These are phyloP conservation scores for Chloranthus sessilifolius DNA, from an alignment of 164 flowering plant genomes.

Conservation along the genomic window DNA sequence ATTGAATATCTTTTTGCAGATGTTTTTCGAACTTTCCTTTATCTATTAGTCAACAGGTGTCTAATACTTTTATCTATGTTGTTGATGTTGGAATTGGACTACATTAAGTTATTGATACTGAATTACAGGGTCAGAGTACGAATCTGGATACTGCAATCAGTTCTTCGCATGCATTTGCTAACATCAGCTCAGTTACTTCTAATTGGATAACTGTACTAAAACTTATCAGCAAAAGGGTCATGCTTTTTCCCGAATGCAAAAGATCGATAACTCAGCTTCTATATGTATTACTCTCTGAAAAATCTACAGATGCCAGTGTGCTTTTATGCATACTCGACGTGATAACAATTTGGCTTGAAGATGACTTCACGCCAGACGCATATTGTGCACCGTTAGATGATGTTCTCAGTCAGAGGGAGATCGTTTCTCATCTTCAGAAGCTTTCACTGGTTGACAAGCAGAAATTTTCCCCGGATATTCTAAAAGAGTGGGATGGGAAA, in stretches of 20 bases:
- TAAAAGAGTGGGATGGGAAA: constrained; percentile 89
- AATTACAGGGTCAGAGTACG: constrained; percentile 60
- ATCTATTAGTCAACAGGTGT: too few species aligned
- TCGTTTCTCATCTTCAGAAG: constrained; percentile 83
- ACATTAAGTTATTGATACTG: neutral
- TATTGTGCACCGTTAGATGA: constrained; percentile 39
- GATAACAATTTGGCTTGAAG: constrained; percentile 89
- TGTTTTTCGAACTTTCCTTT: too few species aligned
- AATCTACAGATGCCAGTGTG: constrained; percentile 82
- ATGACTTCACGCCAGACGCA: constrained; percentile 54
- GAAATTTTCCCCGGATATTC: constrained; percentile 41
- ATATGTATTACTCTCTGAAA: constrained; percentile 73
- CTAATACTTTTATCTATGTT: too few species aligned
- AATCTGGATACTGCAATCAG: constrained; percentile 87
- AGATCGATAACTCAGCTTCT: constrained; percentile 62
- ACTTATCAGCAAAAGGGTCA: constrained; percentile 82
- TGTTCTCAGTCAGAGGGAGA: constrained; percentile 69
- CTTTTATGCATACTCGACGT: constrained; percentile 87
- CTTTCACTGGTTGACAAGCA: constrained; percentile 95
- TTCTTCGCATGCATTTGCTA: constrained; percentile 81
- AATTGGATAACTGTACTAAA: constrained; percentile 76
- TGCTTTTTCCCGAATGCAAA: constrained; percentile 84
- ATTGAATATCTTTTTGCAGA: too few species aligned
- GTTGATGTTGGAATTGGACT: too few species aligned
- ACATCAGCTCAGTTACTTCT: constrained; percentile 61